Evolutionary conservation across 108 stramenopile genomes (phyloP), one percentile per base, ranked within the genome.

Genomic region (Cyclotella kingstonii): DNA sequence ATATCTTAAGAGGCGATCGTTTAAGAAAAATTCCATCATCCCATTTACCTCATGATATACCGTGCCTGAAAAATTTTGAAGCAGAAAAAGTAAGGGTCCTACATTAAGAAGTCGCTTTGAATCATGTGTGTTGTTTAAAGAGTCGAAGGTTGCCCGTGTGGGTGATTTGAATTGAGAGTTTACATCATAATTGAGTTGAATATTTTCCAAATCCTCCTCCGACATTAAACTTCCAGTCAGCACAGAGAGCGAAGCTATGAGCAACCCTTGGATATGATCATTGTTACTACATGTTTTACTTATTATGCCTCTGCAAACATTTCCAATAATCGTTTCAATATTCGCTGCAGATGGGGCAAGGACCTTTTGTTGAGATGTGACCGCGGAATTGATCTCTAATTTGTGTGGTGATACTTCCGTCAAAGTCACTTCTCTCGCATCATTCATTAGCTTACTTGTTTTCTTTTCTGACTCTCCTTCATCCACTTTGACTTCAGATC

Each of bases 241-340:
- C 0, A 84, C 38, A 3, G 86, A 84, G 40, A 87, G 47, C 2
- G 74, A 66, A 14, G 86, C 67, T 54, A 87, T 80, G n/a, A 87
- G 60, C 27, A 82, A 59, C 2, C 82, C 84, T 7, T 74, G 66
- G 17, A 69, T 48, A 36, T 46, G 46, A 50, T 58, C 41, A 34
- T 63, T 65, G 14, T 54, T 21, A 9, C 39, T 52, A 17, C 40
- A 35, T 1, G 25, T n/a, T 28, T 30, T 34, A 23, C 8, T 25
- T 33, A 48, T 33, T 15, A 56, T 48, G 30, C 70, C 52, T 61
- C 60, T 48, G 46, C 81, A 81, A 0, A 77, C 60, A 54, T 80
- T 80, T 15, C 81, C 79, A 28, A 85, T 56, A 17, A 85, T 63
- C 2, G 84, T 74, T 53, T 85, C 84, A 30, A 81, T 45, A 59